A percentile compares a stretch with the other conserved stretches of the same genome.
phyloP scores from a whole-genome alignment of 1,284 basidiomycete species.

The Vanrija pseudolonga region DNA sequence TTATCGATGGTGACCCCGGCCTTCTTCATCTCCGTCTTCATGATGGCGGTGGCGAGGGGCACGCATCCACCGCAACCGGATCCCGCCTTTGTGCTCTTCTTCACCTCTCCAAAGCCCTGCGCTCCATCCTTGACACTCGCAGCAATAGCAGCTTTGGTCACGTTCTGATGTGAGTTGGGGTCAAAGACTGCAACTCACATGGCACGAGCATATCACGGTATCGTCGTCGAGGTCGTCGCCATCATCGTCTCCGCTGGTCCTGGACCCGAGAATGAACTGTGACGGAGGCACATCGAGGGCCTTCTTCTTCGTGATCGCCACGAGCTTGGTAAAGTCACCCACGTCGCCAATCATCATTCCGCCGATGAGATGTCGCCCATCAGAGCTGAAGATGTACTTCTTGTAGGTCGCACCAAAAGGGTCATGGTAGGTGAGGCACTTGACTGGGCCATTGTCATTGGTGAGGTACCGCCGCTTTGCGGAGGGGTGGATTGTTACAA shows the following conservation, averaged over 20 bases:
- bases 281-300: constrained; percentile 25
- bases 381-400: constrained; percentile 72
- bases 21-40: constrained; percentile 66
- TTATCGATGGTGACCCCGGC: constrained; percentile 62
- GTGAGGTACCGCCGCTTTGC: constrained; percentile 6
- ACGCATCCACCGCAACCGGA: constrained; percentile 72
- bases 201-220: constrained; percentile 56
- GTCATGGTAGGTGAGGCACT: constrained; percentile 64
- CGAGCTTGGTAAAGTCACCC: constrained; percentile 62
- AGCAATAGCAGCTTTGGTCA: constrained; percentile 61
- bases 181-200: constrained; percentile 12
- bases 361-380: constrained; percentile 68
- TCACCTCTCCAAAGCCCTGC: constrained; percentile 58
- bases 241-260: constrained; percentile 60
- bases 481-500: constrained; percentile 15
- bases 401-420: constrained; percentile 69
- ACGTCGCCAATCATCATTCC: constrained; percentile 80
- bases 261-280: constrained; percentile 67
- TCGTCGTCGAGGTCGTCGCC: constrained; percentile 66
- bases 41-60: constrained; percentile 58
- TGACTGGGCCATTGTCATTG: constrained; percentile 54
- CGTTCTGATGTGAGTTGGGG: constrained; percentile 51
- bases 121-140: constrained; percentile 57
- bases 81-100: constrained; percentile 66
- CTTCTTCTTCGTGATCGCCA: constrained; percentile 65